Percentiles rank a stretch among this genome's conserved stretches.
Conservation (phyloP, 2,329 filamentous ascomycete species). For the Pezicula rhizophila region DNA sequence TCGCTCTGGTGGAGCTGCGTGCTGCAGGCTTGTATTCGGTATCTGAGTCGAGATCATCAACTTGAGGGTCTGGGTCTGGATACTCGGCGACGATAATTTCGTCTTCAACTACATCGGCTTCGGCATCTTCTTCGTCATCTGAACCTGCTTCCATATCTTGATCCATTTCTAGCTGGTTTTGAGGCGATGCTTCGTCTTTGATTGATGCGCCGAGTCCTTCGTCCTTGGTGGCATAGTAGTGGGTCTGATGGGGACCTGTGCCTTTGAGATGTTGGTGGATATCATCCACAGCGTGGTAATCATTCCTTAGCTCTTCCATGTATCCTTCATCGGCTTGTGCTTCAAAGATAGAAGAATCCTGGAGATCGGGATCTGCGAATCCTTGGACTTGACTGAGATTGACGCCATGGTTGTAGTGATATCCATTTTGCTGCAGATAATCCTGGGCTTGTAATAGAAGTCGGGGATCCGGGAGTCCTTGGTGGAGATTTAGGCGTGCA, state of each 20-base stretch:
- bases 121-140: conserved; percentile 7
- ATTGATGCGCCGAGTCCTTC: conserved; percentile 21
- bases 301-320: conserved; percentile 3
- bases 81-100: not conserved
- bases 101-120: conserved; percentile 13
- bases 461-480: conserved; percentile 6
- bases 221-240: conserved; percentile 8
- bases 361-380: conserved; percentile 15
- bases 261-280: not conserved
- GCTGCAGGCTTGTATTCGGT: conserved; percentile 19
- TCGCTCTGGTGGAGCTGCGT: not conserved
- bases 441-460: not conserved
- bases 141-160: not conserved
- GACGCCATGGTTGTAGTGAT: conserved; percentile 10
- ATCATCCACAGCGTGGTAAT: not conserved
- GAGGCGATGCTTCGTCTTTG: conserved; percentile 15
- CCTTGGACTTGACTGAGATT: conserved; percentile 22
- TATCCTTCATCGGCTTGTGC: conserved; percentile 14
- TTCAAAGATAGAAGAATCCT: not conserved
- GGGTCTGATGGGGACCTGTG: not conserved
- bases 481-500: conserved; percentile 4
- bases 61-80: conserved; percentile 4
- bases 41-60: conserved; percentile 12
- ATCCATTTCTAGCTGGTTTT: not conserved
- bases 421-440: conserved; percentile 2